Evolutionary conservation across 2,329 filamentous ascomycete species (phyloP).

Genomic region (Drechslera avenae): DNA sequence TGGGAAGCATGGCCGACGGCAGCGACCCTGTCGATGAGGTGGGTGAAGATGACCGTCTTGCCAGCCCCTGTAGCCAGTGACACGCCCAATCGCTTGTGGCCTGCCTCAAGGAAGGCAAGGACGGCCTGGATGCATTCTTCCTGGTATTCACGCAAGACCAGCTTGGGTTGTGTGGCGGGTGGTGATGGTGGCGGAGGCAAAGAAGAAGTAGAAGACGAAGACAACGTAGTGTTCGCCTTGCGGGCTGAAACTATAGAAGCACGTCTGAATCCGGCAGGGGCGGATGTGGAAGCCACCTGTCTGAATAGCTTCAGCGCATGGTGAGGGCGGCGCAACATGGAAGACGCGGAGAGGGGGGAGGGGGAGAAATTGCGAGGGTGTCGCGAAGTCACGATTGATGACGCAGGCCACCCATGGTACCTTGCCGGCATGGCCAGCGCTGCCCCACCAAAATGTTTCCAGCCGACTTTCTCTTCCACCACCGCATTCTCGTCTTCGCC

Average conservation of each 20-base stretch:
- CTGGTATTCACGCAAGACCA: constrained; percentile 81
- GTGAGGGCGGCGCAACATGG: constrained; percentile 39
- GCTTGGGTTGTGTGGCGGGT: constrained; percentile 34
- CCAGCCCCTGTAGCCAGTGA: constrained; percentile 87
- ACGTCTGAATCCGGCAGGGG: constrained; percentile 15
- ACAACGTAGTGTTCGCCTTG: neutral
- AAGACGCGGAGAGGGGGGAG: constrained; percentile 19
- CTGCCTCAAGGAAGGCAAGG: constrained; percentile 68
- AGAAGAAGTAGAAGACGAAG: neutral
- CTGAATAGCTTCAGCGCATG: constrained; percentile 38
- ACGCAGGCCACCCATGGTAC: constrained; percentile 15
- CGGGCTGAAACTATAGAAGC: constrained; percentile 21
- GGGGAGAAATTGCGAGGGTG: constrained; percentile 17
- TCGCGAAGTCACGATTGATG: constrained; percentile 32
- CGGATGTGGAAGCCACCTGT: constrained; percentile 15
- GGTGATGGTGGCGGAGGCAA: constrained; percentile 13
- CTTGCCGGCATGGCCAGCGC: too few species aligned
- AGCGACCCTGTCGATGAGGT: constrained; percentile 81
- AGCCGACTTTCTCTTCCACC: constrained; percentile 2
- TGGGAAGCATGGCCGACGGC: constrained; percentile 65
- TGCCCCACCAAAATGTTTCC: constrained; percentile 10
- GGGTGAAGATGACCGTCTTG: constrained; percentile 96
- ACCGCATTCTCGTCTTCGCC: constrained; percentile 5
- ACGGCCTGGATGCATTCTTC: constrained; percentile 90
- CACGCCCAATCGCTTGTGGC: constrained; percentile 79